Evolutionary conservation across 495 filamentous ascomycete genomes (phyloP).

Genomic region (Talaromyces ruber): DNA sequence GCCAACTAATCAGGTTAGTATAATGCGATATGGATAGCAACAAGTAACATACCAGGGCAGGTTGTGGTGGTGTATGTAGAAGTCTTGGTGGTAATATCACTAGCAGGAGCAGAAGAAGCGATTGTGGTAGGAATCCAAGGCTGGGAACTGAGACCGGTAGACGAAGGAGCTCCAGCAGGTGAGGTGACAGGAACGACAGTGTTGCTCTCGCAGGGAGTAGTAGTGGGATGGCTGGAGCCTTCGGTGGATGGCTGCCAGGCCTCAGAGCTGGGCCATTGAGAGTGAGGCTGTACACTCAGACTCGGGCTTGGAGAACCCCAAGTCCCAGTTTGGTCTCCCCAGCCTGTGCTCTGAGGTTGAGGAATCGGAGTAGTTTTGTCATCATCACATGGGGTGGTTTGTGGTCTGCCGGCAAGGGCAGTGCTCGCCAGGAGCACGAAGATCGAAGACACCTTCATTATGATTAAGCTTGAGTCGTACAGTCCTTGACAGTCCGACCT

Average conservation of each 20-base stretch:
- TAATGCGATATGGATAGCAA: background rate
- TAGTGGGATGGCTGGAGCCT: too few species aligned
- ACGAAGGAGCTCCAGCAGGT: background rate
- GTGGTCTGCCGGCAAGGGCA: background rate
- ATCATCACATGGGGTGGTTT: background rate
- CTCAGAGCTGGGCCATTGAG: background rate
- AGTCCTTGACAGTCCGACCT: background rate
- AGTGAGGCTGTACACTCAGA: background rate
- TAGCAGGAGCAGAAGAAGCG: background rate
- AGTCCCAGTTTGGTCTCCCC: too few species aligned
- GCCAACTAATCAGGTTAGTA: background rate
- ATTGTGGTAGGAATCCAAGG: background rate
- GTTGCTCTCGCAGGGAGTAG: background rate
- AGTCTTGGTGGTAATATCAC: background rate
- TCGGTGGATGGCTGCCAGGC: too few species aligned
- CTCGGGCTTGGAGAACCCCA: too few species aligned
- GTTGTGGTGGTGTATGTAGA: constrained; percentile 10
- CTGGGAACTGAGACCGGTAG: background rate
- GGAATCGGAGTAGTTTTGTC: background rate
- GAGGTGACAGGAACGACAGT: background rate
- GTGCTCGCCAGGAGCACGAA: constrained; percentile 6
- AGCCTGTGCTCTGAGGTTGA: background rate
- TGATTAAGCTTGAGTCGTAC: background rate
- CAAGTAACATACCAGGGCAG: background rate
- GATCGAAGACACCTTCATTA: constrained; percentile 3